phyloP scores from a whole-genome alignment of 2,329 filamentous ascomycete species.

The Pseudogymnoascus pannorum region DNA sequence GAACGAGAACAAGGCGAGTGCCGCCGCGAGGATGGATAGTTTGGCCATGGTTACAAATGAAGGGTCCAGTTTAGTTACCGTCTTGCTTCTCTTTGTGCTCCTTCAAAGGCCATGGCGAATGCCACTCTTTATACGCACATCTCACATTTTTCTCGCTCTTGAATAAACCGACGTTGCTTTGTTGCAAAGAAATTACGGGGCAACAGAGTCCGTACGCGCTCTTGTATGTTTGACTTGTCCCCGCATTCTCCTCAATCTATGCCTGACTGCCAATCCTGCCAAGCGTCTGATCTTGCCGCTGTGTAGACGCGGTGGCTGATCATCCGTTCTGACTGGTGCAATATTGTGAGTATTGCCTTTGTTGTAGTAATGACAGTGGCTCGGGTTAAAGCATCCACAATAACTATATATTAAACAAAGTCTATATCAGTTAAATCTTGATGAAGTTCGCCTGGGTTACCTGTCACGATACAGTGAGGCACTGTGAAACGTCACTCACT shows the following conservation, averaged over 20 bases:
- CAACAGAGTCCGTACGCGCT: neutral
- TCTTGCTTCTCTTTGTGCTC: neutral
- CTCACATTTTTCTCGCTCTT: neutral
- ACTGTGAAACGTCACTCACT: neutral
- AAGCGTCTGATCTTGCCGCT: neutral
- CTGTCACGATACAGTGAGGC: neutral
- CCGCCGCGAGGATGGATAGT: conserved; percentile 32
- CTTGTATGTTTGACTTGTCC: neutral
- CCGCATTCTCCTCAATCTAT: conserved; percentile 3
- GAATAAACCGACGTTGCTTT: neutral
- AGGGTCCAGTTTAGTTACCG: neutral
- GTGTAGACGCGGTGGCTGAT: neutral
- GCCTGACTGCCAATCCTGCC: neutral
- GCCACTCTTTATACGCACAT: neutral
- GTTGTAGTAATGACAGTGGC: neutral
- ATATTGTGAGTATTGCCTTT: neutral
- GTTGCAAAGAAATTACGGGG: neutral
- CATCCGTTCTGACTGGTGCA: neutral
- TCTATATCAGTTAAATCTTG: neutral
- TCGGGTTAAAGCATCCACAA: neutral
- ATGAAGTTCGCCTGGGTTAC: neutral
- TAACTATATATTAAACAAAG: neutral
- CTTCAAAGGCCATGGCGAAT: neutral
- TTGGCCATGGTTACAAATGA: conserved; percentile 29
- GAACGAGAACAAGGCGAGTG: conserved; percentile 35